Percentiles rank a stretch among this genome's conserved stretches.
These are phyloP conservation scores for Isoetes taiwanensis DNA, from an alignment of 75 land plant genomes.

Conservation along the genomic window DNA sequence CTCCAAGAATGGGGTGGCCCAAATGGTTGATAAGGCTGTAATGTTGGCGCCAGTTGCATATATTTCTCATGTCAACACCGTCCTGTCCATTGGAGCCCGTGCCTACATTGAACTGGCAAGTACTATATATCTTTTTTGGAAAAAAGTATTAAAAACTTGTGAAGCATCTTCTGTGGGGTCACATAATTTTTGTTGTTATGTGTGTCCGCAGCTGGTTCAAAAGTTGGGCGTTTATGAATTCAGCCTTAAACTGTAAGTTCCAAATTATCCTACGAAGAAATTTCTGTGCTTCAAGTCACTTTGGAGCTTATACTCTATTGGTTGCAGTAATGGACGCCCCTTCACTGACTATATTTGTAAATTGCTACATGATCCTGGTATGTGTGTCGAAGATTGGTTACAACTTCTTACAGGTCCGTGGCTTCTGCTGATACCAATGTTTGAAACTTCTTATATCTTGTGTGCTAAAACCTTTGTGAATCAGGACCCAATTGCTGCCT, in stretches of 20 bases:
- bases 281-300: background rate
- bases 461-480: background rate
- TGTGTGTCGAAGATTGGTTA: background rate
- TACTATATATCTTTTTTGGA: background rate
- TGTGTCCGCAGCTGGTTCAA: background rate
- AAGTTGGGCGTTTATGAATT: background rate
- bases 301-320: background rate
- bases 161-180: background rate
- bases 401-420: background rate
- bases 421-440: background rate
- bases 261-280: background rate
- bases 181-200: background rate
- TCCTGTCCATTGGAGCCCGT: background rate
- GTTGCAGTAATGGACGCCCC: background rate
- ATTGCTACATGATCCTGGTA: background rate
- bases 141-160: background rate
- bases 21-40: background rate
- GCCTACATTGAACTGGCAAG: background rate
- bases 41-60: slow-evolving; percentile 6
- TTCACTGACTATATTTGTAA: background rate
- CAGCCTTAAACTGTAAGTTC: background rate
- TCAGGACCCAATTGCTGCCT: background rate
- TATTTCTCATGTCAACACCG: background rate
- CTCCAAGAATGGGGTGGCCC: background rate
- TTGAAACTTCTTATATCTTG: background rate